phyloP scores from a whole-genome alignment of 768 basidiomycete genomes.

The Phylloporus scabripes region DNA sequence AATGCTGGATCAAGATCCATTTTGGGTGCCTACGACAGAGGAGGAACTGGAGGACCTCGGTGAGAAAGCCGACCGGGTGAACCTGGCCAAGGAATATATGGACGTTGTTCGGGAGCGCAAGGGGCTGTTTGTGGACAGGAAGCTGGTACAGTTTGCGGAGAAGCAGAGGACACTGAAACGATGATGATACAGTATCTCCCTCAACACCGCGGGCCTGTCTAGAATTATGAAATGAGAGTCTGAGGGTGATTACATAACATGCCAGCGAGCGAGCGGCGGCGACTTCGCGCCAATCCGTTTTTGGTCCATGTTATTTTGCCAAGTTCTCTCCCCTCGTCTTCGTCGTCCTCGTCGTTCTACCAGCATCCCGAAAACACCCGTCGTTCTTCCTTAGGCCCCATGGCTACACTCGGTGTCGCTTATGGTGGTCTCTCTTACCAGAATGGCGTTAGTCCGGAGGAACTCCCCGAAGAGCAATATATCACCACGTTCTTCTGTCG shows the following conservation, averaged over 20 bases:
- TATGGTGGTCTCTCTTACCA: conserved; percentile 19
- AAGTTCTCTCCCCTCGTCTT: conserved; percentile 7
- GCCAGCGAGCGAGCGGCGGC: conserved; percentile 7
- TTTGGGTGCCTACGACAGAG: conserved; percentile 97
- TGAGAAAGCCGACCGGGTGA: conserved; percentile 89
- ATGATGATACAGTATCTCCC: conserved; percentile 24
- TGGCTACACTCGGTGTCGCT: conserved; percentile 24
- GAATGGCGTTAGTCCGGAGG: conserved; percentile 22
- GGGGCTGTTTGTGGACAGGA: conserved; percentile 92
- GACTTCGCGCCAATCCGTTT: conserved; percentile 2
- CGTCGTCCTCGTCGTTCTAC: conserved; percentile 9
- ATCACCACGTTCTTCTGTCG: conserved; percentile 78
- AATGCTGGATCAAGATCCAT: conserved; percentile 88
- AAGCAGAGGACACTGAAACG: conserved; percentile 88
- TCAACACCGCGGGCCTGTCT: neutral
- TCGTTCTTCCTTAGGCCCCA: conserved; percentile 8
- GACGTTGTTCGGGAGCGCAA: conserved; percentile 87
- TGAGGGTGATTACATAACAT: conserved; percentile 24
- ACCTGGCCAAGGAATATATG: conserved; percentile 92
- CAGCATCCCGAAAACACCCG: neutral
- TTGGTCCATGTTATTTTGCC: conserved; percentile 14
- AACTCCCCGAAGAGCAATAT: conserved; percentile 49
- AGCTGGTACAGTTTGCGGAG: conserved; percentile 93
- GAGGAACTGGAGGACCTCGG: conserved; percentile 96
- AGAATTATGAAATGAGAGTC: conserved; percentile 14